phyloP scores from a whole-genome alignment of 2,329 filamentous ascomycete genomes.

The Aspergillus sp. region DNA sequence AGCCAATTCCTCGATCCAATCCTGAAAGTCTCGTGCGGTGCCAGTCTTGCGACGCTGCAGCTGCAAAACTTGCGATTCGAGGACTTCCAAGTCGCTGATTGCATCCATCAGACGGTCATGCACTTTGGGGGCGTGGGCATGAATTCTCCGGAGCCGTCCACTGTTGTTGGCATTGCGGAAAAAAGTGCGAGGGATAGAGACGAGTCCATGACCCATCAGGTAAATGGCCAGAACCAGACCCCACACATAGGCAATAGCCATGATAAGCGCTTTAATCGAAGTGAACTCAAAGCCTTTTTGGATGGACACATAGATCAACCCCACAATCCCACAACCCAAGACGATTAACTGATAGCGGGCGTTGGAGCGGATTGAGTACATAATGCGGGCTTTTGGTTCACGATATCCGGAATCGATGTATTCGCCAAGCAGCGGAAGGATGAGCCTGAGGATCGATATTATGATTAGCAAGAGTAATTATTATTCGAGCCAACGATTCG shows the following conservation, averaged over 20 bases:
- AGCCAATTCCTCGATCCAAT: constrained; percentile 93
- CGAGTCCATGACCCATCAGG: constrained; percentile 94
- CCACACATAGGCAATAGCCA: constrained; percentile 95
- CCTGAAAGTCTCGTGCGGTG: constrained; percentile 68
- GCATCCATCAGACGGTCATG: constrained; percentile 88
- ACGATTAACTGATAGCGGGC: constrained; percentile 83
- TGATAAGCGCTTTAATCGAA: constrained; percentile 76
- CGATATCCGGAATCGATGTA: constrained; percentile 93
- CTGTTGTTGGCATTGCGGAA: constrained; percentile 76
- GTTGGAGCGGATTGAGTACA: constrained; percentile 83
- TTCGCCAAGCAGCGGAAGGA: constrained; percentile 88
- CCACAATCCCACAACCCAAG: constrained; percentile 64
- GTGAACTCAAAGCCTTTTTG: constrained; percentile 68
- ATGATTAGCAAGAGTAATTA: constrained; percentile 3
- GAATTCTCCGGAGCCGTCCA: constrained; percentile 67
- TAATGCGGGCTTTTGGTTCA: constrained; percentile 71
- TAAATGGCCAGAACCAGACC: constrained; percentile 89
- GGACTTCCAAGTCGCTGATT: constrained; percentile 69
- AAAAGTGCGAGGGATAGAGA: constrained; percentile 78
- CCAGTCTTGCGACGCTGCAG: constrained; percentile 76
- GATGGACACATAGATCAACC: constrained; percentile 77
- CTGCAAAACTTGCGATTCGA: constrained; percentile 76
- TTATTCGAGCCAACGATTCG: background rate
- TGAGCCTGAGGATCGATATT: constrained; percentile 55
- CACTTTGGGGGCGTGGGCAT: constrained; percentile 71